phyloP scores from a whole-genome alignment of 1,139 yeast genomes.

The Pichia sp. region DNA sequence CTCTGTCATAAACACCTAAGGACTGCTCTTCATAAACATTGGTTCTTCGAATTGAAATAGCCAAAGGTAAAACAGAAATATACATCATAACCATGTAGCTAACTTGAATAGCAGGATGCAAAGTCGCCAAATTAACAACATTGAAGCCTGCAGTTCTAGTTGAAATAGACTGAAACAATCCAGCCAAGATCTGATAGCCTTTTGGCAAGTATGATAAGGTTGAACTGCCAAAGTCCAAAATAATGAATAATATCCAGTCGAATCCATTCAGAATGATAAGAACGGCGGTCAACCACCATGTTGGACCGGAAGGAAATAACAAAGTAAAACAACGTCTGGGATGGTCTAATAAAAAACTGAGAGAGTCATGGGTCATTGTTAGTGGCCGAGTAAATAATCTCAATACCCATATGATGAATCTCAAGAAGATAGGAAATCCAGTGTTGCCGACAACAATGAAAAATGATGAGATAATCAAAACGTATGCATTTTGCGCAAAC shows the following conservation, averaged over 20 bases:
- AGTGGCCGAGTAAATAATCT: constrained; percentile 64
- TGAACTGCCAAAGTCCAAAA: constrained; percentile 61
- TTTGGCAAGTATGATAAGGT: constrained; percentile 48
- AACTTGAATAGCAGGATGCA: constrained; percentile 91
- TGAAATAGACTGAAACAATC: constrained; percentile 84
- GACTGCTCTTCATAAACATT: constrained; percentile 97
- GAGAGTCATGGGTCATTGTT: constrained; percentile 65
- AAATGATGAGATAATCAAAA: constrained; percentile 57
- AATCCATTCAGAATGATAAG: constrained; percentile 66
- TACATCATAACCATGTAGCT: constrained; percentile 97
- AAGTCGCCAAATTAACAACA: constrained; percentile 58
- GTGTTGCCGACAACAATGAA: constrained; percentile 88
- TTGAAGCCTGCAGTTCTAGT: constrained; percentile 93
- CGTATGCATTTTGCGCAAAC: constrained; percentile 60
- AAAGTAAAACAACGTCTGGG: constrained; percentile 96
- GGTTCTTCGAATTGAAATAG: constrained; percentile 92
- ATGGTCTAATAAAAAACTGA: constrained; percentile 85
- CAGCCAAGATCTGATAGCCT: constrained; percentile 72
- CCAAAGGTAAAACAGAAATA: constrained; percentile 91
- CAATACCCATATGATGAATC: constrained; percentile 77
- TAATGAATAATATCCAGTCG: constrained; percentile 74
- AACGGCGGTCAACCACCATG: constrained; percentile 88
- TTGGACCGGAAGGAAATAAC: constrained; percentile 85
- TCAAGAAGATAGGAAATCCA: constrained; percentile 78
- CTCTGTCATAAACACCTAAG: constrained; percentile 66